Base-by-base conservation (phyloP, 257 asterid genomes). In the Salvia rosmarinus region DNA sequence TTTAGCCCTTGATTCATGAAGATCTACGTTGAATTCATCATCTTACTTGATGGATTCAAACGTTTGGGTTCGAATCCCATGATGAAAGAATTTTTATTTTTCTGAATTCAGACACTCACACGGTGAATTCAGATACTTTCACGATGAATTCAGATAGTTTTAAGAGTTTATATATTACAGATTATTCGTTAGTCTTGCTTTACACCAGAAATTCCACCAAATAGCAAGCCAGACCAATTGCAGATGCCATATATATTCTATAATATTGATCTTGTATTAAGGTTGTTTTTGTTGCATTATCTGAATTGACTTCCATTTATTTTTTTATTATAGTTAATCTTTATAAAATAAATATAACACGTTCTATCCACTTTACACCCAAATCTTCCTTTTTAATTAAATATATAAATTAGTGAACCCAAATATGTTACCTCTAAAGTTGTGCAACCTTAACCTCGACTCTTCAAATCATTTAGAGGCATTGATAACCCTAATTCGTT, bases 381-480 rank as follows among this genome's bases (percentile, higher is more conserved):
- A 39, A 55, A 64, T 16, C 65, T 19, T 61, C 37, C 20, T 42
- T 67, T 58, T 67, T 21, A 63, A 40, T 40, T 71, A 63, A 14
- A 17, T 17, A 34, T 70, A 25, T 51, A 64, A 72, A 25, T 51
- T 68, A 68, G 52, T 70, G 34, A 14, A 20, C 20, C 49, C 61
- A 73, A 75, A 75, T 60, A 21, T 37, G 67, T 57, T 49, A 42
- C 61, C 42, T 63, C 42, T 51, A 52, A 44, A 72, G 76, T 49
- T 73, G 64, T 61, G 62, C 74, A 74, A 72, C 75, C 77, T 65
- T 73, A 75, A 75, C 75, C 77, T 55, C 56, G 68, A 68, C 87
- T 64, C 83, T 83, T 79, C 83, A 83, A 64, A 32, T 72, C 75
- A 64, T 72, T 64, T 62, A 82, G 79, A 75, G 89, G 70, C 83